phyloP scores from a whole-genome alignment of 495 filamentous ascomycete genomes.

The Annulohypoxylon nitens region DNA sequence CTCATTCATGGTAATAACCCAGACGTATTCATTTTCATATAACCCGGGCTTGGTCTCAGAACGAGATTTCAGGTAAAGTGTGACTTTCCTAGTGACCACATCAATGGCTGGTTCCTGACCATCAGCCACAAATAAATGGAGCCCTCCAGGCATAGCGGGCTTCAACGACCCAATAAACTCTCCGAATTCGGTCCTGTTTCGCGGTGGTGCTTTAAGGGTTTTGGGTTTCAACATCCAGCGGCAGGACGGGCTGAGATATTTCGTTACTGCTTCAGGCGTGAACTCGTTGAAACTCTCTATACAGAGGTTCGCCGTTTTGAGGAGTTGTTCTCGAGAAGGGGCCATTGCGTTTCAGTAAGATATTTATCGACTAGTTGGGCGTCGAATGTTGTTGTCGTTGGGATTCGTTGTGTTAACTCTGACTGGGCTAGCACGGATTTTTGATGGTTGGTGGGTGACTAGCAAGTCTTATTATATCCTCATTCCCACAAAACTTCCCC shows the following conservation, averaged over 20 bases:
- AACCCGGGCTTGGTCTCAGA: slow-evolving; percentile 46
- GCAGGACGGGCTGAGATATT: slow-evolving; percentile 39
- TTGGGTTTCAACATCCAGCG: slow-evolving; percentile 30
- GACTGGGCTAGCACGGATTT: neutral
- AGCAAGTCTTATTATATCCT: neutral
- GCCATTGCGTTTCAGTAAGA: slow-evolving; percentile 16
- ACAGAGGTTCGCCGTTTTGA: slow-evolving; percentile 36
- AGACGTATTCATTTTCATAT: slow-evolving; percentile 54
- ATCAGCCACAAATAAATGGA: slow-evolving; percentile 25
- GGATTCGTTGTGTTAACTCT: neutral
- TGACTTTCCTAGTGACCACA: slow-evolving; percentile 42
- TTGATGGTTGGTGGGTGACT: neutral
- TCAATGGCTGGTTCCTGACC: slow-evolving; percentile 41
- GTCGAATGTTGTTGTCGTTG: neutral
- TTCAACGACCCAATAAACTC: slow-evolving; percentile 27
- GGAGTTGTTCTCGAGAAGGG: slow-evolving; percentile 44
- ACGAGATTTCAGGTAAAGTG: slow-evolving; percentile 45
- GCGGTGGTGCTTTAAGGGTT: slow-evolving; percentile 29
- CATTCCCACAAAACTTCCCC: neutral
- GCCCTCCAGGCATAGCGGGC: slow-evolving; percentile 20
- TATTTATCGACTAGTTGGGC: neutral
- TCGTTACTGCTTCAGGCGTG: slow-evolving; percentile 39
- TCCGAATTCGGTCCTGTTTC: slow-evolving; percentile 42
- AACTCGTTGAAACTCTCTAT: slow-evolving; percentile 45
- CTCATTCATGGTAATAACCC: slow-evolving; percentile 48